Conservation (phyloP, 495 filamentous ascomycete genomes). For the Tuber borchii region DNA sequence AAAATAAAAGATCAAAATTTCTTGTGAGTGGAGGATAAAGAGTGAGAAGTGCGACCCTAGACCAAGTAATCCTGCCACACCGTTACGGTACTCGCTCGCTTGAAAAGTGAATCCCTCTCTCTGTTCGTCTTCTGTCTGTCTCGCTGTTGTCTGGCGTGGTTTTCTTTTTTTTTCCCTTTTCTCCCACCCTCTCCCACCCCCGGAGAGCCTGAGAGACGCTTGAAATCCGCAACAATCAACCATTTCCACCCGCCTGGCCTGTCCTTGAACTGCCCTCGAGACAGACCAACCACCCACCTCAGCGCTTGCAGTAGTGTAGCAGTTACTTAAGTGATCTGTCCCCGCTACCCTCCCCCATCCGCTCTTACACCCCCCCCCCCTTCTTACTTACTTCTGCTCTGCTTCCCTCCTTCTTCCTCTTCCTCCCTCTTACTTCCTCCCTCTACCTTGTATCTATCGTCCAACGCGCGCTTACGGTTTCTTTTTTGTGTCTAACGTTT, state of each 20-base stretch:
- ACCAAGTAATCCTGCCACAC: neutral
- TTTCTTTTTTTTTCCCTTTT: neutral
- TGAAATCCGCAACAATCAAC: neutral
- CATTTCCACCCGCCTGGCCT: neutral
- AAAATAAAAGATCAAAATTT: too few species aligned
- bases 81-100: conserved; percentile 2
- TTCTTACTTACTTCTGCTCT: conserved; percentile 23
- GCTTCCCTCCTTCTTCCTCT: conserved; percentile 19
- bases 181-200: neutral
- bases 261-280: neutral
- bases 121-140: neutral
- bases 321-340: conserved; percentile 37
- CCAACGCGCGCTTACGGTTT: conserved; percentile 34
- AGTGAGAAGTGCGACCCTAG: neutral
- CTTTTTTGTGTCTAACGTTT: conserved; percentile 30
- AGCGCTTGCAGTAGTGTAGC: conserved; percentile 34
- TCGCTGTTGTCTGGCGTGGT: neutral
- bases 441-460: conserved; percentile 18
- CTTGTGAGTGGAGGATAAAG: too few species aligned
- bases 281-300: conserved; percentile 20
- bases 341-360: conserved; percentile 32
- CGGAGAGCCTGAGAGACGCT: neutral
- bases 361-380: conserved; percentile 24
- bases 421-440: conserved; percentile 17
- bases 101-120: neutral